Percentiles rank a stretch among this genome's conserved stretches.
phyloP scores from a whole-genome alignment of 2,329 filamentous ascomycete species.

The Beauveria pseudobassiana region DNA sequence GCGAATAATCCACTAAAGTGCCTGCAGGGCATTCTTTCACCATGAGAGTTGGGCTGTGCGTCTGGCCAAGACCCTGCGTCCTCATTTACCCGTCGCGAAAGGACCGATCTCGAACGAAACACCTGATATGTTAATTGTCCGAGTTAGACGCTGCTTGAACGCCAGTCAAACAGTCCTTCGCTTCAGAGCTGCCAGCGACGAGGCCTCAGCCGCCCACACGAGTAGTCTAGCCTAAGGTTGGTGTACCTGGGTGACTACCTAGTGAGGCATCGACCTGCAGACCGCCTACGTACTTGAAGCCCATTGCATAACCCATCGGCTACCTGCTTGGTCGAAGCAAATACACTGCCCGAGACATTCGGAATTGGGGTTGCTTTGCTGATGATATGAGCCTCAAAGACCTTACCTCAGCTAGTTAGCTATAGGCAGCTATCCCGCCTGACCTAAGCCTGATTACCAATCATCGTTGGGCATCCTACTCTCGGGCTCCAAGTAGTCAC shows the following conservation, averaged over 20 bases:
- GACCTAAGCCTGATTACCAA: conserved; percentile 1
- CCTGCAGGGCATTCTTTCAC: not conserved
- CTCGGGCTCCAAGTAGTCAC: not conserved
- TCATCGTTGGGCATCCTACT: not conserved
- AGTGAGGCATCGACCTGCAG: not conserved
- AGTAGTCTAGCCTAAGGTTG: too few relatives aligned
- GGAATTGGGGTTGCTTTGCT: not conserved
- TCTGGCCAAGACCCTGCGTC: not conserved
- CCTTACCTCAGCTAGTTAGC: not conserved
- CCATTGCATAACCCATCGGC: not conserved
- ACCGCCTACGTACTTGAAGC: not conserved
- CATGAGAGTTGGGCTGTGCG: not conserved
- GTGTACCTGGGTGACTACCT: too few relatives aligned
- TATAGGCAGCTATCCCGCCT: not conserved
- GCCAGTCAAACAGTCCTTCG: too few relatives aligned
- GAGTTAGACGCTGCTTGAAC: not conserved
- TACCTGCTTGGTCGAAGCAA: not conserved
- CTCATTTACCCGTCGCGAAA: not conserved
- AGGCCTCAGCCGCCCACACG: not conserved
- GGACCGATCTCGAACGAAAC: too few relatives aligned
- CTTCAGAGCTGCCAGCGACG: not conserved
- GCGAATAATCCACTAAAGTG: not conserved
- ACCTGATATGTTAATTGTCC: not conserved
- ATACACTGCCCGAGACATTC: not conserved
- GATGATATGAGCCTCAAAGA: not conserved